Base-by-base conservation (phyloP, 352 stramenopile genomes). In the Globisporangium radiosum region DNA sequence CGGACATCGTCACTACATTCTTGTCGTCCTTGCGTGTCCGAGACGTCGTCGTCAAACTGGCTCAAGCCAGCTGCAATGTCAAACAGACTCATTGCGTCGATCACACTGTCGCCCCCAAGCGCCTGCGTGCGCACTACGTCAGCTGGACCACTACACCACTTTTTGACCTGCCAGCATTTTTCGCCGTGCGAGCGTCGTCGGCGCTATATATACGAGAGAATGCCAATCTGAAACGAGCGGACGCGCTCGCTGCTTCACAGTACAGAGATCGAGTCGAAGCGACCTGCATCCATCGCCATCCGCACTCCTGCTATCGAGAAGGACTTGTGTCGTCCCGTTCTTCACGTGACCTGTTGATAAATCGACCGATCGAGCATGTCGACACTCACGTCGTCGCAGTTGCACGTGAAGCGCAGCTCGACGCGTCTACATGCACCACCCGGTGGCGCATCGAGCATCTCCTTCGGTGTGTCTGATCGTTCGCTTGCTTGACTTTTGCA, bases 381-480 rank as follows among this genome's bases (percentile, higher is more conserved):
- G 56, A 90, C 82, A 62, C 73, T 92, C 51, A 92, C 77, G 57
- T 92, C 82, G 17, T 73, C 82, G 45, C 71, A 92, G 62, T 64
- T 92, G 47, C 68, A 86, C 60, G 70, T 92, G 33, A 88, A 89
- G 63, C 80, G 79, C 54, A 92, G 82, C 73, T 90, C 82, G 39
- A 92, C 82, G 33, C 67, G 82, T 10, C 76, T 88, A 6, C 82
- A 90, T 47, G 82, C 79, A 7, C 82, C 82, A 1, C 82, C 79
- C 9, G 79, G 82, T 17, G 82, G 79, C 3, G 70, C 57, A 33
- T 92, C 82, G 44, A 86, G 71, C 55, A 78, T 92, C 59, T 76
- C 76, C 10, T 92, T 92, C 50, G 82, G 76, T 88, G 62, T 54
- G 51, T 63, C 25, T 42, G 15, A 3, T 25, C n/a, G 10, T 52